A percentile compares a stretch with the other conserved stretches of the same genome.
These are phyloP conservation scores for Phaeotremella fagi DNA, from an alignment of 768 basidiomycete species.

Conservation along the genomic window DNA sequence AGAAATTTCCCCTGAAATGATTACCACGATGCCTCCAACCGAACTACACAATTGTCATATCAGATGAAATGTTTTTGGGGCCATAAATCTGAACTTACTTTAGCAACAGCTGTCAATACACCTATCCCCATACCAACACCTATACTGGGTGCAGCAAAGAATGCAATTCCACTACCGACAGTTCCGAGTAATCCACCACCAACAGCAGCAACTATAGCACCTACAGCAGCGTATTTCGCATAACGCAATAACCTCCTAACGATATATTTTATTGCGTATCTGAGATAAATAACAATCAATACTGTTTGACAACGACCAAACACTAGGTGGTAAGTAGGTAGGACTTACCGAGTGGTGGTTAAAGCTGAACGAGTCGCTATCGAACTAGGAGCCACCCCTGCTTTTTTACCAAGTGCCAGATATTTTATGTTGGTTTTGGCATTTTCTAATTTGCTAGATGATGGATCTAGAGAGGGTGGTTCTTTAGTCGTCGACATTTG, in stretches of 20 bases:
- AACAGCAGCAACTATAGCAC: slow-evolving; percentile 27
- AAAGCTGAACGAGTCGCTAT: slow-evolving; percentile 25
- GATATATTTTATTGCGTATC: slow-evolving; percentile 36
- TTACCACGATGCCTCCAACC: slow-evolving; percentile 43
- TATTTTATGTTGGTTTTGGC: slow-evolving; percentile 34
- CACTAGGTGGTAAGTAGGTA: too few relatives aligned
- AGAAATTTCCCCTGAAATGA: slow-evolving; percentile 30
- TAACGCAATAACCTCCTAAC: slow-evolving; percentile 33
- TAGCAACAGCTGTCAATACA: slow-evolving; percentile 28
- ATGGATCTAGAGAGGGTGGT: neutral
- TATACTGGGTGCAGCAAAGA: slow-evolving; percentile 40
- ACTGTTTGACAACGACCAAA: neutral
- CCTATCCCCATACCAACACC: slow-evolving; percentile 35
- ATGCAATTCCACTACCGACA: slow-evolving; percentile 35
- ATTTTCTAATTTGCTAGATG: slow-evolving; percentile 2
- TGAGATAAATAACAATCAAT: slow-evolving; percentile 5
- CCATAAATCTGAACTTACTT: slow-evolving; percentile 15
- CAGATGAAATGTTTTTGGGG: neutral
- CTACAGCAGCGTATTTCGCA: slow-evolving; percentile 40
- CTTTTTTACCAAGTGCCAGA: slow-evolving; percentile 27
- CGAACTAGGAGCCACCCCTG: slow-evolving; percentile 25
- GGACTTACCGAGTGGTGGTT: slow-evolving; percentile 33
- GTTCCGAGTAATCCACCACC: slow-evolving; percentile 32
- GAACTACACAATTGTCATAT: slow-evolving; percentile 23
- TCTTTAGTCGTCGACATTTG: neutral